Conservation (phyloP, 2,329 filamentous ascomycete species). For the Coniella lustricola region DNA sequence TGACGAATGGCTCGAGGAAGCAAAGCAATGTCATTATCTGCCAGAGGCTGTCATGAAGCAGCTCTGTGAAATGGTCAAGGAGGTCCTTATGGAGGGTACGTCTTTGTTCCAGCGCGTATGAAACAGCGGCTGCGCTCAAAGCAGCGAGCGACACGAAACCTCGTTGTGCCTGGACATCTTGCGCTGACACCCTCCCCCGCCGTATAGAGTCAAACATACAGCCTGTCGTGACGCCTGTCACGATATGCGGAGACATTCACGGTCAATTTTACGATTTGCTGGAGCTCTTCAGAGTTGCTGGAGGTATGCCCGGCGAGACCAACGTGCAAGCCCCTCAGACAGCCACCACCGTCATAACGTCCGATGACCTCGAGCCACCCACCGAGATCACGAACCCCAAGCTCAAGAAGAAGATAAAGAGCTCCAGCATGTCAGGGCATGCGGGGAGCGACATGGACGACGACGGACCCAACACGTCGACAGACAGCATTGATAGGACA, state of each 20-base stretch:
- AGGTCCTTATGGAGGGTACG: constrained; percentile 94
- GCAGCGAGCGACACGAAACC: too few species aligned
- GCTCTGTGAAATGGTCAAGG: constrained; percentile 97
- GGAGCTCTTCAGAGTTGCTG: constrained; percentile 92
- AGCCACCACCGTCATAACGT: constrained; percentile 68
- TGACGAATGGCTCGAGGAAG: constrained; percentile 94
- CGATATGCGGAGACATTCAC: constrained; percentile 96
- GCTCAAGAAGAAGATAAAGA: constrained; percentile 76
- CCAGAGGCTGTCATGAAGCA: constrained; percentile 98
- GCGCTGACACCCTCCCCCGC: constrained; percentile 1
- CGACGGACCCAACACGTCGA: constrained; percentile 40
- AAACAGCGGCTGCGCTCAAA: not conserved
- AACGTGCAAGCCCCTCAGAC: constrained; percentile 62
- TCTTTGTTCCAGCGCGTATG: constrained; percentile 1
- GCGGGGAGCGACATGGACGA: constrained; percentile 37
- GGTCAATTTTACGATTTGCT: constrained; percentile 98
- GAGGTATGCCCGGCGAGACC: constrained; percentile 87
- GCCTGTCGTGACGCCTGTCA: constrained; percentile 93
- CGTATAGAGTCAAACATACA: constrained; percentile 89
- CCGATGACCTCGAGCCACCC: constrained; percentile 88
- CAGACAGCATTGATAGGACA: constrained; percentile 39
- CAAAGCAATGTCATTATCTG: constrained; percentile 94
- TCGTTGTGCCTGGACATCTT: not conserved
- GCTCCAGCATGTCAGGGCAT: constrained; percentile 37
- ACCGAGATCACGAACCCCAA: constrained; percentile 84